Evolutionary conservation across 371 early-diverging fungal species (phyloP).

Genomic region (Basidiobolus meristosporus): DNA sequence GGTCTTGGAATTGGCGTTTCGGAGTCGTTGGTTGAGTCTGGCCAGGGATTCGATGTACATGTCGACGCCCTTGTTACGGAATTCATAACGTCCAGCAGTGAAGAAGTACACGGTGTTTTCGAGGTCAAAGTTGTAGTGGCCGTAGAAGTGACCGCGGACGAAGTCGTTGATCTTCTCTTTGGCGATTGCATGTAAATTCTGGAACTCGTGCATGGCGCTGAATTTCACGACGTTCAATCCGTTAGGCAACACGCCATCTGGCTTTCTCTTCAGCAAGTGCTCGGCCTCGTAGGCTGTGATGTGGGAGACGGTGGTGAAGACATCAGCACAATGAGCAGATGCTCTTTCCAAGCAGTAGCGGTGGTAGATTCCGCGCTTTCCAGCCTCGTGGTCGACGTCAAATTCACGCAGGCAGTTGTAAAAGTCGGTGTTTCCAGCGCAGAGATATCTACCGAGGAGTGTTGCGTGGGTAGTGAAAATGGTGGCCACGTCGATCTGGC

Average conservation of each 20-base stretch:
- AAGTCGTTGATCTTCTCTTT: conserved; percentile 93
- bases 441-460: conserved; percentile 83
- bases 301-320: conserved; percentile 90
- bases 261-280: conserved; percentile 81
- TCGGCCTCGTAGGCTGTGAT: conserved; percentile 94
- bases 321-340: conserved; percentile 85
- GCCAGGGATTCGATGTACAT: conserved; percentile 85
- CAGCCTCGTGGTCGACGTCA: conserved; percentile 89
- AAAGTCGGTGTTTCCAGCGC: conserved; percentile 89
- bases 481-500: conserved; percentile 74
- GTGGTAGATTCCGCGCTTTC: conserved; percentile 91
- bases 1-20: conserved; percentile 55
- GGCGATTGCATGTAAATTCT: conserved; percentile 80
- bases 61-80: conserved; percentile 92
- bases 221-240: conserved; percentile 92
- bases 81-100: conserved; percentile 92
- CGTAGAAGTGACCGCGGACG: conserved; percentile 92
- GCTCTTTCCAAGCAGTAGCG: conserved; percentile 92
- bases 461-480: conserved; percentile 96
- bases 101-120: conserved; percentile 94
- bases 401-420: conserved; percentile 84
- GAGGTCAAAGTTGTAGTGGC: conserved; percentile 82
- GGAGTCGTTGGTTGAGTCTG: conserved; percentile 68
- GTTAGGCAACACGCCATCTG: conserved; percentile 92
- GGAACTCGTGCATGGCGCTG: conserved; percentile 95